Evolutionary conservation across 2,329 filamentous ascomycete species (phyloP).

Genomic region (Trichoderma guizhouense): DNA sequence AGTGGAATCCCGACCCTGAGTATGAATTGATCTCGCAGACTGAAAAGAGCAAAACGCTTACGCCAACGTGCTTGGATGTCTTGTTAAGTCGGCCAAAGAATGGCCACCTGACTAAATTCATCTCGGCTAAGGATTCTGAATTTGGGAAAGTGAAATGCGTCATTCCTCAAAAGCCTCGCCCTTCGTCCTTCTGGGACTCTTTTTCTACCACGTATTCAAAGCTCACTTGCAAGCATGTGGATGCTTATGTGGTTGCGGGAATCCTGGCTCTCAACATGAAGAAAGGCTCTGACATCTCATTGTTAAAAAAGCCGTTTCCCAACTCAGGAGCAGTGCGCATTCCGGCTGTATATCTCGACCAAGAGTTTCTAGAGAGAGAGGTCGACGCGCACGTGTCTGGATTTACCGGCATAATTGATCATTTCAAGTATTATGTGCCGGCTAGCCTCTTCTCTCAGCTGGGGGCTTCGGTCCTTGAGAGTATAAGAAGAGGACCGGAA

Average conservation of each 20-base stretch:
- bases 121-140: not conserved
- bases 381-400: not conserved
- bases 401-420: not conserved
- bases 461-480: slow-evolving; percentile 1
- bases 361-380: slow-evolving; percentile 16
- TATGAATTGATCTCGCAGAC: not conserved
- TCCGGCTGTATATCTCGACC: slow-evolving; percentile 12
- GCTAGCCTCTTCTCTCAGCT: not conserved
- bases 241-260: slow-evolving; percentile 4
- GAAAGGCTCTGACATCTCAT: not conserved
- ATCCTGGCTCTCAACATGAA: not conserved
- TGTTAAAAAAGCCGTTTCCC: not conserved
- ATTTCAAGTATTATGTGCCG: not conserved
- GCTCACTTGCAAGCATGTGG: not conserved
- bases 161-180: not conserved
- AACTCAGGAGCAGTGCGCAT: not conserved
- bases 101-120: not conserved
- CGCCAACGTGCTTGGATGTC: not conserved
- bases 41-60: not conserved
- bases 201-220: not conserved
- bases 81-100: not conserved
- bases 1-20: slow-evolving; percentile 12
- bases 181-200: not conserved
- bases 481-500: not conserved
- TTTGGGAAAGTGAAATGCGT: not conserved